These are phyloP conservation scores for Hawksworthiomyces lignivorus DNA, from an alignment of 2,329 filamentous ascomycete species.

Conservation along the genomic window DNA sequence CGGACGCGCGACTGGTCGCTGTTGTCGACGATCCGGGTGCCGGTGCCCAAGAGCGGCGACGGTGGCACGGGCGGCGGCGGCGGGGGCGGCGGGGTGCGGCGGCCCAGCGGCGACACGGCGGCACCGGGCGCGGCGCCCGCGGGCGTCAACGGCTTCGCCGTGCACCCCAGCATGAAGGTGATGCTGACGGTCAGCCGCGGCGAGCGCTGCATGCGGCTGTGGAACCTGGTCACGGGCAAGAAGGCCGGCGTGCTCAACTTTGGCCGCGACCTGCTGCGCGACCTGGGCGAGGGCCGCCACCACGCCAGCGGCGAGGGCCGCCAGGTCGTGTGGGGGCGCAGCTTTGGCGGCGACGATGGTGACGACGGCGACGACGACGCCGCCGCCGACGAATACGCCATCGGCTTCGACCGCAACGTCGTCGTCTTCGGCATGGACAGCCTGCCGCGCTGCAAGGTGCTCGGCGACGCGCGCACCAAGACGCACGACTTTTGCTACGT, in stretches of 20 bases:
- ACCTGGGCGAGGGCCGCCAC: conserved; percentile 63
- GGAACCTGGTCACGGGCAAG: conserved; percentile 95
- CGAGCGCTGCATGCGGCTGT: conserved; percentile 85
- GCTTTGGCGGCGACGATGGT: conserved; percentile 20
- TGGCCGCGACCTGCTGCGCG: conserved; percentile 59
- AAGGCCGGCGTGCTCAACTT: conserved; percentile 93
- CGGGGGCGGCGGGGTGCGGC: conserved; percentile 18
- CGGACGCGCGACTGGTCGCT: conserved; percentile 84
- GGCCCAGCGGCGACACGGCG: conserved; percentile 86
- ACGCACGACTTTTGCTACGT: conserved; percentile 77
- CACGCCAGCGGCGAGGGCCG: conserved; percentile 76
- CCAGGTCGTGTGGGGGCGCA: conserved; percentile 61
- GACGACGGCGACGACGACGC: conserved; percentile 42
- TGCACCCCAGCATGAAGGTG: conserved; percentile 93
- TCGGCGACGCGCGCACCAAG: conserved; percentile 64
- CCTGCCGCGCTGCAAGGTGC: conserved; percentile 65
- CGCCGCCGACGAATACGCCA: conserved; percentile 72
- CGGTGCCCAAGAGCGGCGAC: conserved; percentile 63
- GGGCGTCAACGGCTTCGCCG: conserved; percentile 91
- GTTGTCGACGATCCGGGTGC: conserved; percentile 81
- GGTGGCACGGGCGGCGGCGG: conserved; percentile 31
- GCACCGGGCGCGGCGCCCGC: conserved; percentile 70
- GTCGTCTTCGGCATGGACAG: conserved; percentile 86
- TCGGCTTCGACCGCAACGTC: conserved; percentile 79
- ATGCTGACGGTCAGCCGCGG: conserved; percentile 90